These are phyloP conservation scores for Candida koratica DNA, from an alignment of 805 yeast genomes.

Conservation along the genomic window DNA sequence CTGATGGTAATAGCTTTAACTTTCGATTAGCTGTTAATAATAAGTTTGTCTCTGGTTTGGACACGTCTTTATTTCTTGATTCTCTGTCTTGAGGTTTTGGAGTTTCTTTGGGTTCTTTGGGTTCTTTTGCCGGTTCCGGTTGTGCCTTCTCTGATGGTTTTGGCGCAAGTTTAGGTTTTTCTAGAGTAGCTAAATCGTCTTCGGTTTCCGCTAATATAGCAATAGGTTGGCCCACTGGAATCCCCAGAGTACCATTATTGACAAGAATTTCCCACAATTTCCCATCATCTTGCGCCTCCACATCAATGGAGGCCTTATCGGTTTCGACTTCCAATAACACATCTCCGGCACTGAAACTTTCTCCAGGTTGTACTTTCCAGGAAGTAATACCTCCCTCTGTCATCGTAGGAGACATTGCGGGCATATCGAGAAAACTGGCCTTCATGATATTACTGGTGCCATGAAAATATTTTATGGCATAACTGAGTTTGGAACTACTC, in stretches of 20 bases:
- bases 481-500: neutral
- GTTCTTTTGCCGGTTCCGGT: conserved; percentile 14
- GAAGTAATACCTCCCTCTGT: conserved; percentile 87
- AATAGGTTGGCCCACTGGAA: conserved; percentile 85
- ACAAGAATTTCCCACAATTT: conserved; percentile 67
- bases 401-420: conserved; percentile 99
- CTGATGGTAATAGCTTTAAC: conserved; percentile 78
- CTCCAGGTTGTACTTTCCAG: conserved; percentile 79
- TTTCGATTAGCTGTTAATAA: conserved; percentile 53
- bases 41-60: conserved; percentile 13
- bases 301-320: conserved; percentile 79
- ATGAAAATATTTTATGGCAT: conserved; percentile 4
- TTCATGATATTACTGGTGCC: conserved; percentile 16
- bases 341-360: conserved; percentile 76
- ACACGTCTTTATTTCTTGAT: conserved; percentile 2
- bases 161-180: conserved; percentile 45
- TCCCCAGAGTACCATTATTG: conserved; percentile 73
- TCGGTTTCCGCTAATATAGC: conserved; percentile 85
- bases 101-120: conserved; percentile 12
- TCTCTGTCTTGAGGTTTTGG: conserved; percentile 1
- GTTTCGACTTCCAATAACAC: conserved; percentile 79
- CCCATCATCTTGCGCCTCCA: conserved; percentile 92
- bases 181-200: conserved; percentile 69
- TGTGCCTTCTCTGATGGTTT: conserved; percentile 12
- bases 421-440: conserved; percentile 72